Percentiles rank a stretch among this genome's conserved stretches.
These are phyloP conservation scores for Arthrocladium fulminans DNA, from an alignment of 2,329 filamentous ascomycete genomes.

Conservation along the genomic window DNA sequence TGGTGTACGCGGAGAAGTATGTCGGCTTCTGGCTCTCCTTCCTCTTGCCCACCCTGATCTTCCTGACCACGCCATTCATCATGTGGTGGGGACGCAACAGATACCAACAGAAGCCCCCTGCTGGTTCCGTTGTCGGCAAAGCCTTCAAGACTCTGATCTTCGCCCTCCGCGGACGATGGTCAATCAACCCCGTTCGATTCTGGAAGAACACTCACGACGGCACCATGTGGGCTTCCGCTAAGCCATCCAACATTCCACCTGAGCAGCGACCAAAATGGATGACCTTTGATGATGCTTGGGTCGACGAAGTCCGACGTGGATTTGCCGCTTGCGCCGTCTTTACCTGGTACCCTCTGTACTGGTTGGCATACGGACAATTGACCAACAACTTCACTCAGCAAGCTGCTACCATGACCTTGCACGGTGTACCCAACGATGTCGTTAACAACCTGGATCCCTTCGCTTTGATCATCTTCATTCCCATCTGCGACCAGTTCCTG, in stretches of 20 bases:
- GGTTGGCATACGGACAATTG: conserved; percentile 49
- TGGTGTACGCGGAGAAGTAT: conserved; percentile 68
- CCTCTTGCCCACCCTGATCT: conserved; percentile 57
- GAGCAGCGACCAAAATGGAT: conserved; percentile 53
- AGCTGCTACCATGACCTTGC: conserved; percentile 50
- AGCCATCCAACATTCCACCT: conserved; percentile 44
- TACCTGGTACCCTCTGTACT: conserved; percentile 46
- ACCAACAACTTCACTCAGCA: conserved; percentile 29
- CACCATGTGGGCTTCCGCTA: conserved; percentile 25
- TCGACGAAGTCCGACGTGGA: conserved; percentile 66
- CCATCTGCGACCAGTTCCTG: conserved; percentile 32
- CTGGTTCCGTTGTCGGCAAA: conserved; percentile 51
- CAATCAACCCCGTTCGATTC: conserved; percentile 51
- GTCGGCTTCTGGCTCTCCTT: conserved; percentile 68
- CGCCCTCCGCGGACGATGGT: conserved; percentile 56
- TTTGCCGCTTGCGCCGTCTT: conserved; percentile 59
- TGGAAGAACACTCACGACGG: conserved; percentile 15
- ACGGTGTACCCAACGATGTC: conserved; percentile 51
- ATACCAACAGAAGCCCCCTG: conserved; percentile 58
- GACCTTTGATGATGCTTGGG: conserved; percentile 76
- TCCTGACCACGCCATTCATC: conserved; percentile 53
- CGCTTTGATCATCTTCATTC: conserved; percentile 45
- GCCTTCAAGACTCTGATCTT: conserved; percentile 26
- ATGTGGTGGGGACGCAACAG: conserved; percentile 51
- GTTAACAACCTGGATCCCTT: conserved; percentile 53